Conservation (phyloP, 2,329 filamentous ascomycete genomes). For the Mariannaea elegans region DNA sequence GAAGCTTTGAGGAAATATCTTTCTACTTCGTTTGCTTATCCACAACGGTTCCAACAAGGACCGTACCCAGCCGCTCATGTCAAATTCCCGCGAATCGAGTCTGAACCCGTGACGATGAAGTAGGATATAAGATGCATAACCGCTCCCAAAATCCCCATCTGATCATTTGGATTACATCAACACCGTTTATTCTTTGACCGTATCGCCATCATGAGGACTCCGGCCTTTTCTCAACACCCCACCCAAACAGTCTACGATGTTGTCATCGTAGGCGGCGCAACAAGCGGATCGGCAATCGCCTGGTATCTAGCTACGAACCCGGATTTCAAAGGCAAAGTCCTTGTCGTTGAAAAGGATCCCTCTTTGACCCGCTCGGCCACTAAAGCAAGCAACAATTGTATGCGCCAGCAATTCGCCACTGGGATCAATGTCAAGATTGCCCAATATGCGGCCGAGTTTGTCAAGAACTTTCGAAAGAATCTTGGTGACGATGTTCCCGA, state of each 20-base stretch:
- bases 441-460: conserved; percentile 19
- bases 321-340: conserved; percentile 17
- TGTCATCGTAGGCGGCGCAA: conserved; percentile 17
- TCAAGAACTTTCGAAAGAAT: conserved; percentile 19
- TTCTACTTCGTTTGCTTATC: background rate
- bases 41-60: background rate
- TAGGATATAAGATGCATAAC: background rate
- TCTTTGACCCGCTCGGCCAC: conserved; percentile 18
- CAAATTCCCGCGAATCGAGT: no score
- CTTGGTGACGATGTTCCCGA: conserved; percentile 7
- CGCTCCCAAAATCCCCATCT: background rate
- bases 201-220: background rate
- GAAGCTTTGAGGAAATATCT: background rate
- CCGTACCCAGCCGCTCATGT: background rate
- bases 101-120: background rate
- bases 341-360: conserved; percentile 16
- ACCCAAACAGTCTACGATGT: conserved; percentile 7
- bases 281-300: conserved; percentile 22
- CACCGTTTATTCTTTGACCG: background rate
- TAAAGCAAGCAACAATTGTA: conserved; percentile 24
- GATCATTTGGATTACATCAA: background rate
- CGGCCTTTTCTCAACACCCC: background rate
- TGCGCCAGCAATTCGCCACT: conserved; percentile 24
- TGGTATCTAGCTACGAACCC: conserved; percentile 21
- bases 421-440: conserved; percentile 22